A percentile compares a stretch with the other conserved stretches of the same genome.
Evolutionary conservation across 176 grass and related monocot genomes (phyloP).

Genomic region (Aegilops tauschii): DNA sequence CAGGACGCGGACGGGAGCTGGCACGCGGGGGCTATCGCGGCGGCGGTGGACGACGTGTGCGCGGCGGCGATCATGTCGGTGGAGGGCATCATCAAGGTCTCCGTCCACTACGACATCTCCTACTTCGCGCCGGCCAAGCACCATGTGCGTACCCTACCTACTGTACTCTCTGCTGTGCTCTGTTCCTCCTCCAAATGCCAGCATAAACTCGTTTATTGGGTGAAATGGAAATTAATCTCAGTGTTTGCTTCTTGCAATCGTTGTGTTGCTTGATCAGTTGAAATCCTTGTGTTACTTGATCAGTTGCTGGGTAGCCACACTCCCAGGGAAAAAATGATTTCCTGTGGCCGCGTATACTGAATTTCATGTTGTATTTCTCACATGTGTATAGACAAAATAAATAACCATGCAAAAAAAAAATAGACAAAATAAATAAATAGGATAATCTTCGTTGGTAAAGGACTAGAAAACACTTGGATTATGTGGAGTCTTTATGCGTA

Average conservation of each 20-base stretch:
- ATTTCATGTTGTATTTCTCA: background rate
- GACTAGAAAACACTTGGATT: background rate
- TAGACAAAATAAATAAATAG: background rate
- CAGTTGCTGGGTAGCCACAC: background rate
- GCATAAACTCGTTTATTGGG: background rate
- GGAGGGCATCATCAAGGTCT: slow-evolving; percentile 72
- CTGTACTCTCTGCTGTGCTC: background rate
- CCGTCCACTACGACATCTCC: slow-evolving; percentile 68
- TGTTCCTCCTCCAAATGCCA: background rate
- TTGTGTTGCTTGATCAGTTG: background rate
- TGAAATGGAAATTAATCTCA: background rate
- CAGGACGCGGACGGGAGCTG: slow-evolving; percentile 77
- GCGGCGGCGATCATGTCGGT: slow-evolving; percentile 75
- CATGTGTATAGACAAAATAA: background rate
- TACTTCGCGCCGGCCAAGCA: slow-evolving; percentile 65
- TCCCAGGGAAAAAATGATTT: background rate
- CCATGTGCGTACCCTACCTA: slow-evolving; percentile 36
- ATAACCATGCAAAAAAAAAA: too few relatives aligned
- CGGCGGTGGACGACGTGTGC: slow-evolving; percentile 69
- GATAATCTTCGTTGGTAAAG: background rate
- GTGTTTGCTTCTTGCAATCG: background rate
- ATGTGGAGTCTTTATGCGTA: too few relatives aligned
- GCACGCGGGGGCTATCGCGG: slow-evolving; percentile 75
- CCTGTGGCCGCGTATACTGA: background rate
- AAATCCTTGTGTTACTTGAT: background rate